Percentiles rank a stretch among this genome's conserved stretches.
Conservation (phyloP, 495 filamentous ascomycete genomes). For the Neurospora sp. region DNA sequence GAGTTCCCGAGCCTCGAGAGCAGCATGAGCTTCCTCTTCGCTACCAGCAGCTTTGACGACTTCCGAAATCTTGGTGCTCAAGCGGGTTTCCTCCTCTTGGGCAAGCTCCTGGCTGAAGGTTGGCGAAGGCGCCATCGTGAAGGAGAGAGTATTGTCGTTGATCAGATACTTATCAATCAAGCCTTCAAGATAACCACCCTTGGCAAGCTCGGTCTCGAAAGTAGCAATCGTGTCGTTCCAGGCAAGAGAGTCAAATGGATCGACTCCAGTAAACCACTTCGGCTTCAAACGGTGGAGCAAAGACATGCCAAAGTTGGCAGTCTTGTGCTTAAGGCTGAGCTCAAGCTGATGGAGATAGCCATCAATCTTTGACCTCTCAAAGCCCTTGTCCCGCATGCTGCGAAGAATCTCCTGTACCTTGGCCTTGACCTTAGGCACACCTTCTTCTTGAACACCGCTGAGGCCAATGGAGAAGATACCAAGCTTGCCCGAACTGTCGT, state of each 20-base stretch:
- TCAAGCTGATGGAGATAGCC: constrained; percentile 91
- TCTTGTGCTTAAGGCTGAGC: constrained; percentile 85
- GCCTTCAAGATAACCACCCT: constrained; percentile 71
- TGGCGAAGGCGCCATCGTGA: constrained; percentile 84
- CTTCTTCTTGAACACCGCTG: constrained; percentile 69
- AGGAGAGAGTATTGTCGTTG: constrained; percentile 76
- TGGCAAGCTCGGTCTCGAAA: constrained; percentile 62
- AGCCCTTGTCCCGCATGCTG: constrained; percentile 59
- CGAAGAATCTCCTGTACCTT: constrained; percentile 59
- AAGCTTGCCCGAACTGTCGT: constrained; percentile 62
- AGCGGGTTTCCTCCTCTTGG: constrained; percentile 63
- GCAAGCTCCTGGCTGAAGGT: constrained; percentile 63
- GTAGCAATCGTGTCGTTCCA: constrained; percentile 80
- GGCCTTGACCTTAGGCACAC: constrained; percentile 66
- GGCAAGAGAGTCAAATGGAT: constrained; percentile 80
- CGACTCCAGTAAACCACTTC: constrained; percentile 88
- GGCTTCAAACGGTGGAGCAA: constrained; percentile 80
- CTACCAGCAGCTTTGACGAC: constrained; percentile 58
- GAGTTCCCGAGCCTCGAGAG: constrained; percentile 65
- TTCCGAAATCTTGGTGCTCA: constrained; percentile 59
- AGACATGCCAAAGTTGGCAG: constrained; percentile 83
- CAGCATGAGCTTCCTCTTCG: constrained; percentile 55
- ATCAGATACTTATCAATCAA: constrained; percentile 84
- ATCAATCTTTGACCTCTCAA: constrained; percentile 80
- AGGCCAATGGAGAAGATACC: constrained; percentile 86